phyloP scores from a whole-genome alignment of 345 rosid species.

The Citrus hindsii region DNA sequence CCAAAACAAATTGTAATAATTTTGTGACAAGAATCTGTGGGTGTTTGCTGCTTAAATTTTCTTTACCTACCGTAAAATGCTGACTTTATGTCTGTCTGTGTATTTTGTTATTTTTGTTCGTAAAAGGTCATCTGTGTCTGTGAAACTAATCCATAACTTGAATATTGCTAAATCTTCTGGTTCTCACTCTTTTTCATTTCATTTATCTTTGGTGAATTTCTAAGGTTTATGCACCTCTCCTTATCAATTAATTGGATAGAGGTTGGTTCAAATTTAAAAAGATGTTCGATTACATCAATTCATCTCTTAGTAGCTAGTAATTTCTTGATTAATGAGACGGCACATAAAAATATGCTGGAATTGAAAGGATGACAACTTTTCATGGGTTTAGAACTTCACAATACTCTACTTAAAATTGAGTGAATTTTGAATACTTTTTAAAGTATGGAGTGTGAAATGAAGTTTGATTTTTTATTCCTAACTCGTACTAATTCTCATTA shows the following conservation, averaged over 20 bases:
- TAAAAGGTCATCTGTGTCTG: neutral
- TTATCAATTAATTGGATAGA: neutral
- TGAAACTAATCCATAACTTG: neutral
- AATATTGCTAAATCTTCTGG: neutral
- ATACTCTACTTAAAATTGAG: too few relatives aligned
- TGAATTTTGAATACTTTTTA: too few relatives aligned
- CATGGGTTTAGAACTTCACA: too few relatives aligned
- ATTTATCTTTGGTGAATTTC: neutral
- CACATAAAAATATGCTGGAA: too few relatives aligned
- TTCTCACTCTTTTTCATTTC: neutral
- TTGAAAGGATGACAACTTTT: too few relatives aligned
- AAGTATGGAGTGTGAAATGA: too few relatives aligned
- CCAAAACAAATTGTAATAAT: constrained; percentile 14
- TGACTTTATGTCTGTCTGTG: neutral
- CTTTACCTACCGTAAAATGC: neutral
- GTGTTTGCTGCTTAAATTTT: neutral
- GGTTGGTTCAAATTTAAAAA: neutral
- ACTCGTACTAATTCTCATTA: rapidly evolving
- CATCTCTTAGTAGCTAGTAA: neutral
- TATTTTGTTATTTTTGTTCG: neutral
- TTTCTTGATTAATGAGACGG: too few relatives aligned
- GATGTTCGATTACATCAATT: neutral
- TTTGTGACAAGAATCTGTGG: constrained; percentile 6
- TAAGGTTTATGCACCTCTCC: neutral
- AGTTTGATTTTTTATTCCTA: too few relatives aligned